A percentile compares a stretch with the other conserved stretches of the same genome.
Conservation (phyloP, 176 grass and related monocot species). For the Ensete glaucum region DNA sequence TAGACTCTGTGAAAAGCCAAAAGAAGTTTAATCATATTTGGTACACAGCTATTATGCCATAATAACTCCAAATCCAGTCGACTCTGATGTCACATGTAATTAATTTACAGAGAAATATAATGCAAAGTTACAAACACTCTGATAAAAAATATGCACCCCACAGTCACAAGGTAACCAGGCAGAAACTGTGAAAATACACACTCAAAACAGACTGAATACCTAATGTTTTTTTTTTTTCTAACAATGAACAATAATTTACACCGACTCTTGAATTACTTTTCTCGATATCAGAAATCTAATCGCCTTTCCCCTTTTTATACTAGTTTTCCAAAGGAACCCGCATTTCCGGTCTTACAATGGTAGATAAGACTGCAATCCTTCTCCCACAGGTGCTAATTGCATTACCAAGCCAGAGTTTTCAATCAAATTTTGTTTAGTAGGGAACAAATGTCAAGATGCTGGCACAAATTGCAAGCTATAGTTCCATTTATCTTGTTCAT, state of each 20-base stretch:
- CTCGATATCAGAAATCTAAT: background rate
- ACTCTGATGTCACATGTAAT: background rate
- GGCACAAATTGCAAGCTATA: background rate
- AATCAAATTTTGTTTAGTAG: background rate
- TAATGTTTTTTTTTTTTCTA: background rate
- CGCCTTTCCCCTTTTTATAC: background rate
- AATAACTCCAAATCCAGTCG: too few species aligned
- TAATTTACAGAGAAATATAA: background rate
- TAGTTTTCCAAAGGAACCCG: background rate
- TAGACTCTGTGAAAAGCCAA: too few species aligned
- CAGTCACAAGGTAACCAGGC: background rate
- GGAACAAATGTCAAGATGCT: background rate
- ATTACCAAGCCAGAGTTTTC: background rate
- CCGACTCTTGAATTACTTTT: background rate
- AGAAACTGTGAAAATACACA: background rate
- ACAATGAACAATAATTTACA: conserved; percentile 1
- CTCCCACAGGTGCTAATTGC: background rate
- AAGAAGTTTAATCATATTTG: too few species aligned
- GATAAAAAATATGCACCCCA: background rate
- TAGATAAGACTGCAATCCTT: background rate
- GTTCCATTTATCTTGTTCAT: conserved; percentile 6
- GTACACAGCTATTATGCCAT: too few species aligned
- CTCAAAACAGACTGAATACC: too few species aligned
- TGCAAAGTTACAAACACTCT: background rate
- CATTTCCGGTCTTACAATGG: background rate